Base-by-base conservation (phyloP, 2,329 filamentous ascomycete genomes). In the Parastagonospora nodorum region DNA sequence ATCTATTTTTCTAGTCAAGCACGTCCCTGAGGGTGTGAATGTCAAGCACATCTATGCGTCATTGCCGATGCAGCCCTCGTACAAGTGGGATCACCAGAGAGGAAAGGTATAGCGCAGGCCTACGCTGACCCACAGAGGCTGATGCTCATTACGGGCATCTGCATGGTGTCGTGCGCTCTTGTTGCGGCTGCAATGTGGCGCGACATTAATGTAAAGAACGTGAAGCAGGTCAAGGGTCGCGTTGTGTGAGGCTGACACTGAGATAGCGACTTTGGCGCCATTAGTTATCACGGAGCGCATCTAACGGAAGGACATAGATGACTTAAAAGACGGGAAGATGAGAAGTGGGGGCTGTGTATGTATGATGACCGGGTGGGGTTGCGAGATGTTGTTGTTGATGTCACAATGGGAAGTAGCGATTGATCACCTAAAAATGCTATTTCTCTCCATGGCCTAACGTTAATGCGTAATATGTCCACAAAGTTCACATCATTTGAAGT, bases 41-140 rank as follows among this genome's bases (percentile, higher is more conserved):
- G 64, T 83, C 28, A 60, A 60, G 49, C 49, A 60, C 42, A 55
- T 58, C 29, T 65, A 73, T 29, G 12, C 38, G 5, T 40, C 62
- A 28, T 73, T 77, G 63, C 62, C 64, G 0, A 75, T 74, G 3
- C 87, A 88, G 58, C 67, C 84, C 4, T 70, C 69, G 15, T 87
- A 84, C 62, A 71, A 75, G 0, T 60, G 76, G 28, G 83, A 1
- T 79, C 71, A 2, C 73, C 78, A 0, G 79, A 77, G n/a, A 72
- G 86, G 5, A 63, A 74, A 6, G 74, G 69, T 0, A 76, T 77
- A 59, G 66, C 71, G 47, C 48, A 64, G 31, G 69, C 71, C 6
- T 77, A 75, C 40, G 69, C 57, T 5, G 54, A 69, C 45, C 66
- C 72, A 2, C 73, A 75, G 47, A 60, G 59, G 33, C 71, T 68